A percentile compares a stretch with the other conserved stretches of the same genome.
These are phyloP conservation scores for Striga hermonthica DNA, from an alignment of 305 asterid species.

Conservation along the genomic window DNA sequence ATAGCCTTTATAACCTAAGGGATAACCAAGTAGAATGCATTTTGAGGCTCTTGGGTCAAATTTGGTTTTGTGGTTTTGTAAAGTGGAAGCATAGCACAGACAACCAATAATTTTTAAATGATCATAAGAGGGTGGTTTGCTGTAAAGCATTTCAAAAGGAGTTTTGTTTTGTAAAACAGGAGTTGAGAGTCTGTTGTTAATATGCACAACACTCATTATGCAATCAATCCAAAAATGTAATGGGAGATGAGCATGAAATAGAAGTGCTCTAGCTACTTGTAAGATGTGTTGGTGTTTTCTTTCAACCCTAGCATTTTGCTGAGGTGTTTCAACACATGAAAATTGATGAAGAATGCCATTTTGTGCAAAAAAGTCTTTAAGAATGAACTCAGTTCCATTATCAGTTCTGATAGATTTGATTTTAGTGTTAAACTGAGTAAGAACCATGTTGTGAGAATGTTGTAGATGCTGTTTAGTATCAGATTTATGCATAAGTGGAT, in stretches of 20 bases:
- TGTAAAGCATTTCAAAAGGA: background rate
- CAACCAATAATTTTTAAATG: background rate
- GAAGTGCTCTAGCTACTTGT: background rate
- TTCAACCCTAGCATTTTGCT: background rate
- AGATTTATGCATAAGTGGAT: background rate
- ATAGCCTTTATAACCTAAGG: background rate
- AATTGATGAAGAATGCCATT: background rate
- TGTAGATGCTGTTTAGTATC: background rate
- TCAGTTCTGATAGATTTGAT: background rate
- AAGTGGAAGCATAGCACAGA: background rate
- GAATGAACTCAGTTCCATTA: background rate
- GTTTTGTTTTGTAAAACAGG: background rate
- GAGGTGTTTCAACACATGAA: background rate
- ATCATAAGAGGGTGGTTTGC: background rate
- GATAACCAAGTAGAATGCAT: background rate
- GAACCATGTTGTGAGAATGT: background rate
- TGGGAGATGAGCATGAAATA: background rate
- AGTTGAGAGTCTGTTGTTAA: background rate
- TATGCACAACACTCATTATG: background rate
- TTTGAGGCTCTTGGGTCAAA: background rate
- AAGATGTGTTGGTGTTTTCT: background rate
- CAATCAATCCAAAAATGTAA: background rate
- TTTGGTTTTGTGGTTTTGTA: background rate
- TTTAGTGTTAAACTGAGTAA: background rate
- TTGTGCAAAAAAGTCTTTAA: background rate